These are phyloP conservation scores for Cryptomeria japonica DNA, from an alignment of 75 land plant genomes.

Conservation along the genomic window DNA sequence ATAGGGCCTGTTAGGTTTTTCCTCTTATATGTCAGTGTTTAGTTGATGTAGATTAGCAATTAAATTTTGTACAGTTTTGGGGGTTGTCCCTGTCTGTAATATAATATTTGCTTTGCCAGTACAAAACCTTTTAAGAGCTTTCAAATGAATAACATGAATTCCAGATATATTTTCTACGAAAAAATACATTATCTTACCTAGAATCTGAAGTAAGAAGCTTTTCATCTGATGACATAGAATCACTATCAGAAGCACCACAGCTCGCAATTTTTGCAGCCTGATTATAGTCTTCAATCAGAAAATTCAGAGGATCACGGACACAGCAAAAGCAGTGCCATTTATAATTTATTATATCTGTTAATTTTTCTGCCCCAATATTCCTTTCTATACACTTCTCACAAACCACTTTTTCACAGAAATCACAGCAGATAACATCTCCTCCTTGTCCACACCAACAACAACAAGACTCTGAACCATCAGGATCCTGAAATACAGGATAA, in stretches of 20 bases:
- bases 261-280: neutral
- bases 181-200: conserved; percentile 5
- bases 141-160: neutral
- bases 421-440: conserved; percentile 63
- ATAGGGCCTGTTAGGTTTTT: neutral
- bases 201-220: neutral
- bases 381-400: conserved; percentile 61
- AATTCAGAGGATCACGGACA: conserved; percentile 17
- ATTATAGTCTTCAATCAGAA: neutral
- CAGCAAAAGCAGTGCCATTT: conserved; percentile 81
- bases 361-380: conserved; percentile 57
- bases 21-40: too few relatives aligned
- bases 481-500: conserved; percentile 47
- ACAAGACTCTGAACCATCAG: conserved; percentile 71
- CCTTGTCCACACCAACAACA: conserved; percentile 90
- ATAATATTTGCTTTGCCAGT: neutral
- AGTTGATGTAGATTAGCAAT: too few relatives aligned
- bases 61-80: neutral
- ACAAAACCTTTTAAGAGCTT: neutral
- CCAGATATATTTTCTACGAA: neutral
- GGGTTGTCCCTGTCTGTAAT: neutral
- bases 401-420: conserved; percentile 65
- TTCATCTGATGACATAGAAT: neutral
- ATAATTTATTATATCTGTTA: conserved; percentile 27
- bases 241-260: conserved; percentile 5